Conservation (phyloP, 805 yeast species). For the Lachancea quebecensis region DNA sequence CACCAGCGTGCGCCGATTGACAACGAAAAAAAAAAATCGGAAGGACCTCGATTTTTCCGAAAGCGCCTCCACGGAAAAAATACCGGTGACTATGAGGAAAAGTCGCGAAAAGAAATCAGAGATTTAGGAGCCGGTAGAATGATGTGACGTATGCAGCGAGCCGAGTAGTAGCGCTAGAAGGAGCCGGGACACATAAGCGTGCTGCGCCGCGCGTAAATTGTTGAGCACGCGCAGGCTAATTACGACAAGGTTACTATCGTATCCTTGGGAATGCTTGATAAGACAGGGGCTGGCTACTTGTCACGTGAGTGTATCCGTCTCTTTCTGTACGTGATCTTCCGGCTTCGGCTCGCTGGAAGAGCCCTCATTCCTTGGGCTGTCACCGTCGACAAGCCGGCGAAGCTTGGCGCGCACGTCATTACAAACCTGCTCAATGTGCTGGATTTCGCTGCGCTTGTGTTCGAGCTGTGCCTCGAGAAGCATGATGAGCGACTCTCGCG, state of each 20-base stretch:
- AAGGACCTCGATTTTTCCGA: background rate
- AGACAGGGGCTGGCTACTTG: no score
- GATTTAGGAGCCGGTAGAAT: background rate
- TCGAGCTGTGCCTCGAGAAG: conserved; percentile 65
- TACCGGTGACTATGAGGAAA: no score
- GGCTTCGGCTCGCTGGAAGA: background rate
- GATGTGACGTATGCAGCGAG: no score
- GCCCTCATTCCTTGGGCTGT: background rate
- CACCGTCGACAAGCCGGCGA: conserved; percentile 19
- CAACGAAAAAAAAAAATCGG: background rate
- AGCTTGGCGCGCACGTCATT: conserved; percentile 36
- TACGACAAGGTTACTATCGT: no score
- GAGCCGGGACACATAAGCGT: no score
- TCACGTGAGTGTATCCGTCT: no score
- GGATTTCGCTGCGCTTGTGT: conserved; percentile 49
- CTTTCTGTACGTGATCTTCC: no score
- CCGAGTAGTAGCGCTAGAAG: no score
- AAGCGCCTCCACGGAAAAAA: background rate
- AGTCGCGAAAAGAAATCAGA: background rate
- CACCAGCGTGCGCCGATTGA: background rate
- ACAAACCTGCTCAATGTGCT: conserved; percentile 35
- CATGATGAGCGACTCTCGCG: conserved; percentile 80
- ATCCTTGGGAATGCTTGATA: no score
- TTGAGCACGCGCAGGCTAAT: no score
- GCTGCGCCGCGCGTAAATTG: no score